Base-by-base conservation (phyloP, 768 basidiomycete species). In the Pleurotus eryngii region DNA sequence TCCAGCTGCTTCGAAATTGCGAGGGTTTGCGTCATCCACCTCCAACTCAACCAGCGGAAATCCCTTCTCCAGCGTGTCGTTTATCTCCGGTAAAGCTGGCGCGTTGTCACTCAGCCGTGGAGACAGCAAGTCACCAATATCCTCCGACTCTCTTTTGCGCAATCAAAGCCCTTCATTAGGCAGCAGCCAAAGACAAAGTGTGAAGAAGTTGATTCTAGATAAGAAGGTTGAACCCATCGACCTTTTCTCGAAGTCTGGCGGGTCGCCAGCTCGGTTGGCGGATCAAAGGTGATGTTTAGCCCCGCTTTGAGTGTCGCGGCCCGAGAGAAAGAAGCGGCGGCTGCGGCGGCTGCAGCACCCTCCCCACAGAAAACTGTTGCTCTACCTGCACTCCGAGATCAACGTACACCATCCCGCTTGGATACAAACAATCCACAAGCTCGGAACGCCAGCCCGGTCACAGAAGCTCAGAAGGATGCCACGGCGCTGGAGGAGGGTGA, bases 191-290 rank as follows among this genome's bases (percentile, higher is more conserved):
- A 78, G 87, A 55, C 84, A 88, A 57, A 96, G 92, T 67, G 92
- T 96, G 57, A 98, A 98, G 77, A 96, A 96, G 67, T 80, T 98
- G 57, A 86, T 94, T 38, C 68, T 97, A 60, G 90, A 94, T 66
- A 94, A 90, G 72, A 92, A 87, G 67, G 76, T 91, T 14, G 88
- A 90, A 51, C 80, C 90, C 24, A 73, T 81, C 22, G 88, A 92
- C 60, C 64, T 92, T 51, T 87, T 92, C 64, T 68, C 67, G 42
- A 81, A 80, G 64, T 74, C 77, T 1, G 78, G 77, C 27, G 73
- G 75, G 14, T 71, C 72, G 30, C 79, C 82, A 39, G 75, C 77
- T 53, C 54, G 70, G 46, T 70, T 72, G 39, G 76, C 18, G 72
- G 68, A 12, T 72, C 80, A 40, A 89, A 84, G 66, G 78, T 90